Base-by-base conservation (phyloP, 345 rosid genomes). In the Syzygium jambos region DNA sequence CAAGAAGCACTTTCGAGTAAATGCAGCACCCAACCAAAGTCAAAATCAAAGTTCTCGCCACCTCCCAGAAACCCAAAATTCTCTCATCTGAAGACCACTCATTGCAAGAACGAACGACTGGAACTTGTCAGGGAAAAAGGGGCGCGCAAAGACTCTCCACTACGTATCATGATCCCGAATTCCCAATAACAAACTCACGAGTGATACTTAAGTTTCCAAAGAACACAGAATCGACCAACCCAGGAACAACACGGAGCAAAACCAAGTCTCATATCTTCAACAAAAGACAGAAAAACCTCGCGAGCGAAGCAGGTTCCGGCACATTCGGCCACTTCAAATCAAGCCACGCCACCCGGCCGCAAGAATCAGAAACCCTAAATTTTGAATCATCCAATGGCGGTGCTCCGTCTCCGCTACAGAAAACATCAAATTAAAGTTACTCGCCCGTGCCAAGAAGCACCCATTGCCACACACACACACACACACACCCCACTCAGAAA, bases 351-450 rank as follows among this genome's bases (percentile, higher is more conserved):
- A 38, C 27, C 49, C 49, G 22, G 21, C 91, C 86, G 85, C 89
- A 89, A 63, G 86, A 90, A 87, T 84, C 85, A 84, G 46, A 94
- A 95, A 93, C 95, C 99, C 97, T 93, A 93, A 87, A 86, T 93
- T 89, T 84, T 22, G 84, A 92, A 92, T 89, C 86, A 90, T 88
- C 90, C 89, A 93, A 87, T 57, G 82, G 85, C 87, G 87, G 78
- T 85, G 86, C 86, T 51, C 88, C 88, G 21, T 84, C 86, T 78
- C 86, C 89, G 92, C 93, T 90, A 88, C 87, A 90, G 82, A 91
- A 93, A 90, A 89, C 87, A 82, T 68, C n/a, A 89, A 90, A 90
- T 87, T 85, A 83, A 85, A 52, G 91, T 80, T 84, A 89, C 92
- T 92, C 93, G 89, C 93, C 88, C 90, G 82, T 91, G 88, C 63